These are phyloP conservation scores for Cladosporium sp. DNA, from an alignment of 2,329 filamentous ascomycete genomes.

Conservation along the genomic window DNA sequence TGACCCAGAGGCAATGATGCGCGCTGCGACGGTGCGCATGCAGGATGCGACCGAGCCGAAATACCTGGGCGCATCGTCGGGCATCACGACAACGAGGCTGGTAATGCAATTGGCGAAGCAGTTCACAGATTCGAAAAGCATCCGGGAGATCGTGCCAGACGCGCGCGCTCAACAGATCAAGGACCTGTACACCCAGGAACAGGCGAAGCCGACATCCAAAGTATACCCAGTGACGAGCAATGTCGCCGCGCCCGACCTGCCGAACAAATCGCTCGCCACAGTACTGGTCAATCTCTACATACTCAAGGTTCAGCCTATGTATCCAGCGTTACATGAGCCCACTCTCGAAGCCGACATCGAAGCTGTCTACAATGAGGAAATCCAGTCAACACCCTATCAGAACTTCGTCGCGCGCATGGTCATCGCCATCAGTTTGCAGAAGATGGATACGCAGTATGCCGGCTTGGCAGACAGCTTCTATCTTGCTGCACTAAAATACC, in stretches of 20 bases:
- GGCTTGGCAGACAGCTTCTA: slow-evolving; percentile 94
- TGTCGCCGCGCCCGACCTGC: slow-evolving; percentile 71
- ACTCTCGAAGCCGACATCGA: slow-evolving; percentile 72
- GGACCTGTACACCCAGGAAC: slow-evolving; percentile 65
- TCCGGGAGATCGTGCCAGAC: slow-evolving; percentile 87
- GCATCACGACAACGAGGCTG: slow-evolving; percentile 88
- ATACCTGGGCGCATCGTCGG: slow-evolving; percentile 89
- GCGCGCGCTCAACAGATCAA: slow-evolving; percentile 61
- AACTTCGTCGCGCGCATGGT: slow-evolving; percentile 89
- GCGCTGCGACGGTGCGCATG: slow-evolving; percentile 78
- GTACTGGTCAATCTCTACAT: slow-evolving; percentile 80
- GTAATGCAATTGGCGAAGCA: slow-evolving; percentile 96
- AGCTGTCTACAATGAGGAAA: slow-evolving; percentile 71
- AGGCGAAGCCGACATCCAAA: slow-evolving; percentile 65
- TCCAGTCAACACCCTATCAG: slow-evolving; percentile 66
- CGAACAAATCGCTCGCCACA: slow-evolving; percentile 68
- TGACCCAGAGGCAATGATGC: slow-evolving; percentile 77
- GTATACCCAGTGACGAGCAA: slow-evolving; percentile 88
- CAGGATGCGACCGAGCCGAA: slow-evolving; percentile 83
- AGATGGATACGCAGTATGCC: slow-evolving; percentile 83
- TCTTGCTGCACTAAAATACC: slow-evolving; percentile 76
- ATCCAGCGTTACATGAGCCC: slow-evolving; percentile 80
- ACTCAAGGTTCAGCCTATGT: slow-evolving; percentile 84
- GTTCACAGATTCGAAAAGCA: slow-evolving; percentile 84
- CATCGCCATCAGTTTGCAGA: slow-evolving; percentile 90